Evolutionary conservation across 2,329 filamentous ascomycete species (phyloP), one percentile per base, ranked within the genome.

Genomic region (Leptographium lundbergii): DNA sequence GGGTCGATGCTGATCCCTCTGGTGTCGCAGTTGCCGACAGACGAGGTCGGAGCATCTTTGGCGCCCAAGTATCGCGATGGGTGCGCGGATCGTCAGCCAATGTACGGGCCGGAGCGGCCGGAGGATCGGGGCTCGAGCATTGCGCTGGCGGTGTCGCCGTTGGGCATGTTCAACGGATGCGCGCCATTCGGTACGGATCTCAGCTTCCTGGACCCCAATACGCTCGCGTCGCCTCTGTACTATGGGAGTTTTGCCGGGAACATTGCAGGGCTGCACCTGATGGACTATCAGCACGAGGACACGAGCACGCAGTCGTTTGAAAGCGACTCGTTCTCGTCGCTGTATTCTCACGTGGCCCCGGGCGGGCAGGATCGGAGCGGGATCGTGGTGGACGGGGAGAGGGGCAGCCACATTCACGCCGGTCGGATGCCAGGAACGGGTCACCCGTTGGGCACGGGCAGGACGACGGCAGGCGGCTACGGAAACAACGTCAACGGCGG

Each of bases 91-190:
- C 72, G 81, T 24, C 70, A 86, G 7, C 82, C 81, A 24, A 71
- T 87, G 0, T 83, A 86, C 65, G 84, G 87, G 0, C 84, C 84
- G 2, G 65, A 67, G 51, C 62, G 69, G 32, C 6, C 32, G 32
- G 32, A 34, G 10, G 6, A 9, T 9, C 32, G 32, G 32, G 32
- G 32, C 9, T 34, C 32, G 2, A 34, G 32, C 32, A 34, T 34
- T 34, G 32, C 32, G 3, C 63, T 72, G 10, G 67, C 70, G 7
- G 69, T 69, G 2, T 68, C 70, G 1, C 64, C 67, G 11, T 65
- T 66, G 4, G 64, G 70, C n/a, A 66, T 68, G 63, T 50, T 69
- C 3, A 70, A 69, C 57, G 69, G 69, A n/a, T 65, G 66, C n/a
- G n/a, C 6, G 48, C 6, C 45, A 14, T 51, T 51, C 27, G 11